Evolutionary conservation across 2,329 filamentous ascomycete species (phyloP), one percentile per base, ranked within the genome.

Genomic region (Colletotrichum gloeosporioides): DNA sequence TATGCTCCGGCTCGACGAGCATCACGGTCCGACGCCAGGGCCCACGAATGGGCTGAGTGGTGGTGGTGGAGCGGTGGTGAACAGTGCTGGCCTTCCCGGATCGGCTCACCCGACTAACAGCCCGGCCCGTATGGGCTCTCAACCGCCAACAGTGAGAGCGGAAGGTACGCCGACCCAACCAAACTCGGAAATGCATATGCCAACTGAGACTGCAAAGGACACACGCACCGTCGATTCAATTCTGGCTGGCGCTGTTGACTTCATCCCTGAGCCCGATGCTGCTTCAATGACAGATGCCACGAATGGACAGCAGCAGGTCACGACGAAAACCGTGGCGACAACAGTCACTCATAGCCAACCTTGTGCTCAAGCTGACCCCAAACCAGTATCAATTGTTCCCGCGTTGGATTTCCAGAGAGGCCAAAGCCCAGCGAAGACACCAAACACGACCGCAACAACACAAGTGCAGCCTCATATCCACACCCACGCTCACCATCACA

Each of bases 201-300:
- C 69, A 67, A 59, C 74, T 76, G 74, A 76, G 65, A 76, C 59
- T 66, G 25, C 15, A 69, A 76, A 76, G 74, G 71, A 69, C 44
- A 61, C n/a, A 31, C 3, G 15, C 44, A 27, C 49, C 22, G 61
- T 12, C 15, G 27, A 49, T 15, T 29, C 49, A 29, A 16, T 8
- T 34, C 64, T 25, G 55, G 34, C 65, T 44, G 74, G 71, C 65
- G 18, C n/a, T 53, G 27, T 65, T 76, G 27, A 76, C 25, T 13
- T 18, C 32, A 10, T 12, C 16, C 27, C 31, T 31, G 68, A 34
- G 34, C 32, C 32, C 36, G 7, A 22, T 34, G 18, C n/a, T 63
- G 18, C n/a, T n/a, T 31, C 73, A 16, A 29, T 25, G 25, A 9
- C 4, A 29, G 31, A 63, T 22, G 12, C 36, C 12, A 36, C 18